Base-by-base conservation (phyloP, 441 rosid genomes). In the Iberis amara region DNA sequence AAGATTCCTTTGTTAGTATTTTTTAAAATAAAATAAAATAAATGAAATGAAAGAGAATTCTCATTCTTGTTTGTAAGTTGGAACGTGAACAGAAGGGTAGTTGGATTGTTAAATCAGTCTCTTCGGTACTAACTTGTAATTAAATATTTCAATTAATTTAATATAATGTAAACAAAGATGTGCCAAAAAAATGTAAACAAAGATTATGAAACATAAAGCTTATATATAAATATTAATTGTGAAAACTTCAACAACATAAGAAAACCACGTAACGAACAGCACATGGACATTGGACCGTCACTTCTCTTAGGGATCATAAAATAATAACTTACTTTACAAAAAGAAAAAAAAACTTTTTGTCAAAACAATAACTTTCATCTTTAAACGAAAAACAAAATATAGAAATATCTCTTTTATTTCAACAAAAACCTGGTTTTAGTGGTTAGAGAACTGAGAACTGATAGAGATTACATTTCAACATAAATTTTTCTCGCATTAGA, bases 101-200 rank as follows among this genome's bases (percentile, higher is more conserved):
- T 58, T 65, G 55, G 60, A 52, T 65, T 65, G 60, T 65, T 45
- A 65, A 65, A 65, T 65, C 60, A 58, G 64, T 65, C 55, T 65
- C 60, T 46, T 65, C 59, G 50, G 8, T 46, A 57, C 40, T 57
- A 56, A 18, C 47, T 56, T 47, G 27, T 64, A 24, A 47, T 24
- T 56, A 12, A 31, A 2, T 40, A 6, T 7, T 35, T 45, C 11
- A 10, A 39, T 38, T 14, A 41, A 15, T 37, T 47, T 27, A 31
- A 46, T 54, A n/a, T n/a, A n/a, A n/a, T n/a, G n/a, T n/a, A n/a
- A n/a, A n/a, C n/a, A n/a, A n/a, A n/a, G n/a, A n/a, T n/a, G n/a
- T n/a, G n/a, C n/a, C n/a, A n/a, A n/a, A n/a, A n/a, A n/a, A n/a
- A n/a, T n/a, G 44, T 24, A 24, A 36, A 9, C 4, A 54, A 28